Percentiles rank a stretch among this genome's conserved stretches.
Evolutionary conservation across 192 early-diverging fungal species (phyloP).

Genomic region (Podila horticola): DNA sequence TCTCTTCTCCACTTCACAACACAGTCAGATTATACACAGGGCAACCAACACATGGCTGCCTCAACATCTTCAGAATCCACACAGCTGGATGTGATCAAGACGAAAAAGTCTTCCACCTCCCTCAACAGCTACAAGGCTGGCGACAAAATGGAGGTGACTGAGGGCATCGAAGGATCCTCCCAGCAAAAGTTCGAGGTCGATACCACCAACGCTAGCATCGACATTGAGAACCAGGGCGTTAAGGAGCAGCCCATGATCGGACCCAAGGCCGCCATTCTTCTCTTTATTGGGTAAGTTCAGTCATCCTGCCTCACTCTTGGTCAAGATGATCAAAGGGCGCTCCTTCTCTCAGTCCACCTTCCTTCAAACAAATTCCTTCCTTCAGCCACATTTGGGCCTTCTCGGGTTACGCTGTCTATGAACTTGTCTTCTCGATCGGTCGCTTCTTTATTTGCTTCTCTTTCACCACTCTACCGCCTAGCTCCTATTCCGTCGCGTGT

Average conservation of each 20-base stretch:
- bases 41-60: conserved; percentile 22
- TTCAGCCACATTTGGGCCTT: too few species aligned
- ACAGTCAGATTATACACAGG: background rate
- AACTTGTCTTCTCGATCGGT: background rate
- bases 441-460: background rate
- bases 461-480: background rate
- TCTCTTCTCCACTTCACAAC: background rate
- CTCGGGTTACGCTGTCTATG: too few species aligned
- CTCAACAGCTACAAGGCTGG: background rate
- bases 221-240: conserved; percentile 12
- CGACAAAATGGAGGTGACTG: background rate
- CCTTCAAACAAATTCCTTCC: background rate
- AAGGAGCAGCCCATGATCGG: conserved; percentile 2
- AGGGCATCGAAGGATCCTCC: background rate
- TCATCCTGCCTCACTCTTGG: background rate
- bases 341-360: background rate
- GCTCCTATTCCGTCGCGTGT: background rate
- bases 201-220: background rate
- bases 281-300: conserved; percentile 43
- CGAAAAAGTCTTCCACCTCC: background rate
- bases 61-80: conserved; percentile 33
- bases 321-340: background rate
- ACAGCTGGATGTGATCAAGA: conserved; percentile 14
- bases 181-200: conserved; percentile 10
- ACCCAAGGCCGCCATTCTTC: conserved; percentile 21